phyloP scores from a whole-genome alignment of 768 basidiomycete species.

The Suillus fuscotomentosus region DNA sequence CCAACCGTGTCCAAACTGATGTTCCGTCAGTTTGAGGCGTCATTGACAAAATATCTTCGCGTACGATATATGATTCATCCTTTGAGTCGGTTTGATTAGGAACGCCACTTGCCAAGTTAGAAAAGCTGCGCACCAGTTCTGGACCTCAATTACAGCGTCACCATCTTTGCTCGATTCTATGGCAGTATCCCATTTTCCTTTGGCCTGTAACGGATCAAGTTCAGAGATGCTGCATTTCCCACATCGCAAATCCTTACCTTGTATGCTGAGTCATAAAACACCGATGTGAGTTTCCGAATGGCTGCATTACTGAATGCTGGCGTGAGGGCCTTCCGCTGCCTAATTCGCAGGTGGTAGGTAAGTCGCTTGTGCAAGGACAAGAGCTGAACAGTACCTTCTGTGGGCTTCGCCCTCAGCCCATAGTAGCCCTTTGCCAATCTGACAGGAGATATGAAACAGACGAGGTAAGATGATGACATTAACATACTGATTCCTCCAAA shows the following conservation, averaged over 20 bases:
- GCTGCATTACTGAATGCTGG: constrained; percentile 43
- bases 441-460: background rate
- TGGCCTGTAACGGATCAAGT: constrained; percentile 18
- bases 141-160: constrained; percentile 35
- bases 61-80: constrained; percentile 37
- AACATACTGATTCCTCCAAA: constrained; percentile 23
- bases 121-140: constrained; percentile 26
- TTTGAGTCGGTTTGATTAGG: background rate
- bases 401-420: constrained; percentile 15
- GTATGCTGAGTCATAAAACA: constrained; percentile 43
- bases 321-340: constrained; percentile 38
- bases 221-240: background rate
- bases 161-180: constrained; percentile 19
- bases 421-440: constrained; percentile 31
- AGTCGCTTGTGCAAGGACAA: background rate
- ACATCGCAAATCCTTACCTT: constrained; percentile 28
- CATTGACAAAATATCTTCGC: constrained; percentile 1
- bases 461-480: background rate
- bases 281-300: constrained; percentile 32
- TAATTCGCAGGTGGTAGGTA: background rate
- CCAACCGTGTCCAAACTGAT: constrained; percentile 56
- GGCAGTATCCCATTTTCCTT: constrained; percentile 28
- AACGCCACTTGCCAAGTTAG: background rate
- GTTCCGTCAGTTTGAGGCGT: background rate
- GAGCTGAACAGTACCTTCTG: background rate